Evolutionary conservation across 2,329 filamentous ascomycete genomes (phyloP), one percentile per base, ranked within the genome.

Genomic region (Ophiocordyceps australis): DNA sequence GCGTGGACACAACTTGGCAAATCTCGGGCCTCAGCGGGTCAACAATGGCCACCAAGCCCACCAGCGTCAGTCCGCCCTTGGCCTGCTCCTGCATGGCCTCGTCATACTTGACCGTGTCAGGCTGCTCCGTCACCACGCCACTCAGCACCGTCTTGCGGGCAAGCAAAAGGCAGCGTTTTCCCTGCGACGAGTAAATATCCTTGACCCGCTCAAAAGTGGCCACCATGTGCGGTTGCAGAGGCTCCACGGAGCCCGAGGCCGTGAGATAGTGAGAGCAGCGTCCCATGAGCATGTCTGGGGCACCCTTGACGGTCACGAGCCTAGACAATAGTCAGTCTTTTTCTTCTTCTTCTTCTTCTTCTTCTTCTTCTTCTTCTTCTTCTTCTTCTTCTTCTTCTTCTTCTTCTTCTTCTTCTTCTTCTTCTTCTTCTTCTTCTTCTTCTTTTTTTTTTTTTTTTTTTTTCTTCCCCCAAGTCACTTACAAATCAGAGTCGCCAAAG

Each of bases 11-110:
- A 0, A 75, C 69, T 3, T 62, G 63, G 1, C 64, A 69, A 4
- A 80, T 80, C 42, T 85, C 79, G 0, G 70, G 63, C 1, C 79
- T 71, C 28, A 79, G 70, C 2, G 80, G 80, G 36, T 86, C 80
- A 26, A 82, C 78, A 17, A 89, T 71, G 21, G 75, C 78, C 15
- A 83, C 67, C 4, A 91, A 52, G 10, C 81, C 81, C 15, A 77
- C 66, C 33, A 86, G 69, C 0, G 62, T 67, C 17, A 89, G 59
- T 4, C 70, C 63, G 3, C 59, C 53, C 24, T 49, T 55, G 19
- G 64, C 59, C 22, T 68, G 54, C 14, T 59, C 54, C 27, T 59
- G 47, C n/a, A 73, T 57, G 29, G 66, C 62, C 7, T 61, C 57
- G 38, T 77, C 72, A 28, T 41, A 42, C 12, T 39, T 52, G 3